Conservation (phyloP, 139 green algal species). For the Desmodesmus armatus region DNA sequence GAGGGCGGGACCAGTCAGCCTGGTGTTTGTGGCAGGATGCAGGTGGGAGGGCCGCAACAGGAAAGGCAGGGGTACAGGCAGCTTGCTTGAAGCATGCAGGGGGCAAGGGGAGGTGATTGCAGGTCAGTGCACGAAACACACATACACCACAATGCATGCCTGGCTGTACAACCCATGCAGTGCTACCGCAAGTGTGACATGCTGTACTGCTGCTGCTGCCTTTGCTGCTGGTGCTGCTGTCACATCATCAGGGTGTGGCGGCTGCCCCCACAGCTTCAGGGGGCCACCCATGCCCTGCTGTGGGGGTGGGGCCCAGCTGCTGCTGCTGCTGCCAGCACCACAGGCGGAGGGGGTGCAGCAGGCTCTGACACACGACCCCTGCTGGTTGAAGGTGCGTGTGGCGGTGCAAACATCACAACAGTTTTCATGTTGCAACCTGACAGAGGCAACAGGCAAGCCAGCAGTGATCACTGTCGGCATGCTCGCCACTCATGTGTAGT, state of each 20-base stretch:
- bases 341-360: conserved; percentile 10
- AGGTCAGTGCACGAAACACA: too few species aligned
- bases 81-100: too few species aligned
- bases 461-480: background rate
- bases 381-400: conserved; percentile 35
- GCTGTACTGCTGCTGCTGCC: background rate
- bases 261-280: conserved; percentile 65
- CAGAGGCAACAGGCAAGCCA: background rate
- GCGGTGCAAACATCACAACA: background rate
- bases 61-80: too few species aligned
- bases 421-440: background rate
- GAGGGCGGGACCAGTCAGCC: conserved; percentile 62
- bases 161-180: too few species aligned
- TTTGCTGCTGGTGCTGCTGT: too few species aligned
- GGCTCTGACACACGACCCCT: conserved; percentile 7
- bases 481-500: background rate
- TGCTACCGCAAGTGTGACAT: too few species aligned
- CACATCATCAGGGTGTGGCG: conserved; percentile 72
- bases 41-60: too few species aligned
- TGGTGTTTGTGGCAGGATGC: conserved; percentile 79
- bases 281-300: conserved; percentile 69
- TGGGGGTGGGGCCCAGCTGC: too few species aligned
- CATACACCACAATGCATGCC: too few species aligned
- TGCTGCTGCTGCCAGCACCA: conserved; percentile 24
- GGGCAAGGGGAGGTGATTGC: too few species aligned